Evolutionary conservation across 2,329 filamentous ascomycete species (phyloP), one percentile per base, ranked within the genome.

Genomic region (Pestalotiopsis fici): DNA sequence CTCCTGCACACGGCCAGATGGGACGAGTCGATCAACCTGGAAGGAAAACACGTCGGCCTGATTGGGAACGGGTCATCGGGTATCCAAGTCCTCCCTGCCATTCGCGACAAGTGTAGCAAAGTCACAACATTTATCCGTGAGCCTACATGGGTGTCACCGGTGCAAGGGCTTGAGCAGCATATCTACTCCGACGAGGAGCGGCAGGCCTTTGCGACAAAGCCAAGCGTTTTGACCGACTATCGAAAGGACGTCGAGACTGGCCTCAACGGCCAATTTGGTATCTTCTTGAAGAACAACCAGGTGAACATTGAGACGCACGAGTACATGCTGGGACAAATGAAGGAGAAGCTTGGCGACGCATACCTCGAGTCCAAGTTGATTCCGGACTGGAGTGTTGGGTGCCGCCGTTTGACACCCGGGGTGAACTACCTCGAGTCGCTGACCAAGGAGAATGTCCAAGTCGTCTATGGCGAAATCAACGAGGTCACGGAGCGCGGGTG

Each of bases 51-150:
- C 43, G 80, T 84, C 27, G 80, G 79, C 4, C 72, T 84, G 1
- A 83, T 84, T 65, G 82, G 81, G 6, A 83, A 83, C 63, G 63
- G 63, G 27, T 66, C 80, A 50, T 82, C 83, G 9, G 82, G 81
- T 12, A 83, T 84, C 25, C 83, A 86, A 69, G 77, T 86, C 2
- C 78, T 85, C 4, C 83, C 83, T 3, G 78, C 78, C 1, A 83
- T 84, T 57, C 82, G 83, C 66, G 78, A 83, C 0, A 72, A 78
- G 37, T 82, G 81, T 59, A 74, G 78, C 7, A 80, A 83, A 50
- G 77, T 85, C 6, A 83, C 79, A 2, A 84, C 82, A 12, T 86
- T 86, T 68, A 83, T 87, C 62, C 80, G 85, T 7, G 81, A 83
- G 15, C 82, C 83, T 1, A 82, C 83, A 0, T 87, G 84, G 84